A percentile compares a stretch with the other conserved stretches of the same genome.
These are phyloP conservation scores for Saccharomyces hybrid DNA, from an alignment of 1,139 yeast genomes.

Conservation along the genomic window DNA sequence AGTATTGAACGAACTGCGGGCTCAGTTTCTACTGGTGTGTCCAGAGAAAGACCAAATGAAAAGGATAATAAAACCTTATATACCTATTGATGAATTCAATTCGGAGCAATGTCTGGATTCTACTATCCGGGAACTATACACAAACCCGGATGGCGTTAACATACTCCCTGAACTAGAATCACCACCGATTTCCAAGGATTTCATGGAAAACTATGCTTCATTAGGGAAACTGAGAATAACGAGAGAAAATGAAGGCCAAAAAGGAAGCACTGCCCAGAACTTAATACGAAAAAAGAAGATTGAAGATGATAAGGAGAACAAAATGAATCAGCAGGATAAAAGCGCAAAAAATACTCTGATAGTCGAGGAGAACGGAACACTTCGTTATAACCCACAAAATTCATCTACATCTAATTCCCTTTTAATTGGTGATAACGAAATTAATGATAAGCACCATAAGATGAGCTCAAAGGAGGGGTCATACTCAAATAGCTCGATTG, in stretches of 20 bases:
- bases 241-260: conserved; percentile 8
- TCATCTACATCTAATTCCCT: neutral
- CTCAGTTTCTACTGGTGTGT: conserved; percentile 27
- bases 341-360: neutral
- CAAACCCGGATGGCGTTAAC: conserved; percentile 19
- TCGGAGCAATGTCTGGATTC: conserved; percentile 7
- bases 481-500: conserved; percentile 4
- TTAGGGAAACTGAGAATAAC: conserved; percentile 7
- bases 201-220: conserved; percentile 17
- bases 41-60: conserved; percentile 28
- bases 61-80: conserved; percentile 28
- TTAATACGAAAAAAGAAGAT: neutral
- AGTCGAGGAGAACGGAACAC: neutral
- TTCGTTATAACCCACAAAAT: neutral
- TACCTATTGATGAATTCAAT: conserved; percentile 4
- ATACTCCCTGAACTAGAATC: conserved; percentile 25
- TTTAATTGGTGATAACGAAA: neutral
- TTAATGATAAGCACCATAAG: neutral
- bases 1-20: conserved; percentile 27
- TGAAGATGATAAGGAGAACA: neutral
- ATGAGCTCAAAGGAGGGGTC: conserved; percentile 7
- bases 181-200: conserved; percentile 28
- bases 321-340: neutral
- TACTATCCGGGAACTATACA: conserved; percentile 17
- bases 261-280: neutral